These are phyloP conservation scores for Cryptococcus floricola DNA, from an alignment of 1,284 basidiomycete genomes.

Conservation along the genomic window DNA sequence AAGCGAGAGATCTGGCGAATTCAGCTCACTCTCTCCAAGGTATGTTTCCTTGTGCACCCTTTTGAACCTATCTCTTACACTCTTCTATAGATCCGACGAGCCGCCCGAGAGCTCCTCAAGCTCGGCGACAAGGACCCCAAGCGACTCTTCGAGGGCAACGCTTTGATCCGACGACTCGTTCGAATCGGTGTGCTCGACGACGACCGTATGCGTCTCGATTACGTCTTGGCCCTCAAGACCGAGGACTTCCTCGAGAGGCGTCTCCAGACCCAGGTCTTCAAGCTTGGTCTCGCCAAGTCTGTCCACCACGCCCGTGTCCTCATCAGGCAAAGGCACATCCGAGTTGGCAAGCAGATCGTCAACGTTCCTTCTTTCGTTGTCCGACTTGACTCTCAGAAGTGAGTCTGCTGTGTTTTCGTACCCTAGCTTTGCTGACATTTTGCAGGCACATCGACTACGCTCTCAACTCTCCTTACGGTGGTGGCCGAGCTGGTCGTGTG, in stretches of 20 bases:
- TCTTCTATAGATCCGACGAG: constrained; percentile 78
- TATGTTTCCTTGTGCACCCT: constrained; percentile 10
- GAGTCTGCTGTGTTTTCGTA: constrained; percentile 8
- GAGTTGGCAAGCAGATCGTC: constrained; percentile 99
- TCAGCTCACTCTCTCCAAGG: constrained; percentile 90
- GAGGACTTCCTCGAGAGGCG: constrained; percentile 99
- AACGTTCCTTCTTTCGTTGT: constrained; percentile 99
- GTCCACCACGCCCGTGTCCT: constrained; percentile 99
- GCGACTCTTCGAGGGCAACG: constrained; percentile 98
- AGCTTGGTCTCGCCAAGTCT: constrained; percentile 90
- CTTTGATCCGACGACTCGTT: constrained; percentile 96
- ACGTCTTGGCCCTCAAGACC: constrained; percentile 97
- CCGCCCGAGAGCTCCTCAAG: constrained; percentile 99
- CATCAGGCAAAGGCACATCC: constrained; percentile 78
- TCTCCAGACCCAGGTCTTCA: constrained; percentile 99
- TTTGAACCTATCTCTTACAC: background rate
- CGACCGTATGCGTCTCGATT: constrained; percentile 98
- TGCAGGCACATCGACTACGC: constrained; percentile 92
- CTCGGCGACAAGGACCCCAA: constrained; percentile 99
- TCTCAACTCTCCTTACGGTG: constrained; percentile 94
- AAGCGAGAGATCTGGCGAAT: constrained; percentile 99
- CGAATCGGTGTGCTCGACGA: constrained; percentile 99
- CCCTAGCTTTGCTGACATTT: background rate
- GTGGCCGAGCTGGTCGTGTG: constrained; percentile 93
- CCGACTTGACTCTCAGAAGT: constrained; percentile 90